These are phyloP conservation scores for Pichia thaimueangensis DNA, from an alignment of 805 yeast genomes.

Conservation along the genomic window DNA sequence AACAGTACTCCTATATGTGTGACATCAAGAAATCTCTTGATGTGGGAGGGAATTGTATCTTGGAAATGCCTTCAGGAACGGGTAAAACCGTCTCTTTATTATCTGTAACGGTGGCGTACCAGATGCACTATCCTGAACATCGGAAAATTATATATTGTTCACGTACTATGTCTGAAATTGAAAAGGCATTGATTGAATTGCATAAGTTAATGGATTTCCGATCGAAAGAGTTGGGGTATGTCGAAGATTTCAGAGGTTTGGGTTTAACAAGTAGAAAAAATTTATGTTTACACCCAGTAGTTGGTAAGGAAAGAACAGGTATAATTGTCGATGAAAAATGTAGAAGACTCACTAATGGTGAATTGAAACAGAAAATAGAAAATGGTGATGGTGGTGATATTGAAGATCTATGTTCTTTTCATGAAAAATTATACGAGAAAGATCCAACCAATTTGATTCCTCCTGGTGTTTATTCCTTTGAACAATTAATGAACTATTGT, in stretches of 20 bases:
- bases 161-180: conserved; percentile 99
- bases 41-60: conserved; percentile 92
- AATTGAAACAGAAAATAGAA: conserved; percentile 61
- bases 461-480: conserved; percentile 92
- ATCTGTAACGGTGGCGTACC: conserved; percentile 91
- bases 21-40: conserved; percentile 90
- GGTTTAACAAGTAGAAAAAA: conserved; percentile 95
- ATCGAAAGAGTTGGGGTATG: conserved; percentile 72
- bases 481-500: conserved; percentile 71
- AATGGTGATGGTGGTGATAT: conserved; percentile 52
- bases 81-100: conserved; percentile 93
- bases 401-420: conserved; percentile 70
- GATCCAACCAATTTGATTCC: conserved; percentile 90
- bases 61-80: conserved; percentile 99
- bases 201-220: conserved; percentile 84
- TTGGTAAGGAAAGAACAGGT: conserved; percentile 85
- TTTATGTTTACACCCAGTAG: conserved; percentile 83
- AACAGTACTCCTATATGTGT: conserved; percentile 96
- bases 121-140: conserved; percentile 88
- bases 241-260: conserved; percentile 87
- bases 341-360: conserved; percentile 90
- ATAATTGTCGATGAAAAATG: conserved; percentile 93
- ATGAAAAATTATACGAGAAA: conserved; percentile 78
- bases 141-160: conserved; percentile 94
- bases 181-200: conserved; percentile 90